Base-by-base conservation (phyloP, 805 yeast genomes). In the Yamadazyma sp. region DNA sequence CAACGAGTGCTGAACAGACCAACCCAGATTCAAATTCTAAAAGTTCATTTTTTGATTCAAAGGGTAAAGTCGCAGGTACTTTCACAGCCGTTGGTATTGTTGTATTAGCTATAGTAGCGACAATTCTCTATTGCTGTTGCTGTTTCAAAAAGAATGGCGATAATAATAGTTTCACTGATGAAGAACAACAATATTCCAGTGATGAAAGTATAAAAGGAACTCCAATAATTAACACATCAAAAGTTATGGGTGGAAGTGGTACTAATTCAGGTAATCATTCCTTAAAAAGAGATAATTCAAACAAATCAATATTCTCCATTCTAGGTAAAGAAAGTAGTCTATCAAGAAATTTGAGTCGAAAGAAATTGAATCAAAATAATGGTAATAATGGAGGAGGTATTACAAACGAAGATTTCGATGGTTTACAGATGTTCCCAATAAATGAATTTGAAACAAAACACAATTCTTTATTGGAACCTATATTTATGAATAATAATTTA, bases 31-130 rank as follows among this genome's bases (percentile, higher is more conserved):
- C 79, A 7, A 14, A 27, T 4, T 3, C 21, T 6, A 27, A 27
- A 3, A 12, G 24, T 11, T 20, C 49, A 3, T 86, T 82, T 52
- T 86, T 83, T 69, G 68, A 71, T 38, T 64, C 76, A 30, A 76
- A 75, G 30, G 94, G 91, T 0, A 83, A 82, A 52, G 93, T 86
- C 1, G 94, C 89, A 0, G 96, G 94, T 3, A 83, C 87, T 0
- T 86, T 86, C 58, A 77, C 83, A 2, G 88, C 76, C 0, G 93
- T 86, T 12, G 95, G 89, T 1, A 48, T 86, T 1, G 79, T 80
- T 1, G 73, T 61, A 1, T 47, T 76, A 0, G 69, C 69, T 1
- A 31, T 79, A 1, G 31, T 81, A 1, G 47, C 60, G 0, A 60
- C 67, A 1, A 41, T 81, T 2, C 26, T 75, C 9, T 73, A 42